A percentile compares a stretch with the other conserved stretches of the same genome.
These are phyloP conservation scores for Niebla homalea DNA, from an alignment of 495 filamentous ascomycete species.

Conservation along the genomic window DNA sequence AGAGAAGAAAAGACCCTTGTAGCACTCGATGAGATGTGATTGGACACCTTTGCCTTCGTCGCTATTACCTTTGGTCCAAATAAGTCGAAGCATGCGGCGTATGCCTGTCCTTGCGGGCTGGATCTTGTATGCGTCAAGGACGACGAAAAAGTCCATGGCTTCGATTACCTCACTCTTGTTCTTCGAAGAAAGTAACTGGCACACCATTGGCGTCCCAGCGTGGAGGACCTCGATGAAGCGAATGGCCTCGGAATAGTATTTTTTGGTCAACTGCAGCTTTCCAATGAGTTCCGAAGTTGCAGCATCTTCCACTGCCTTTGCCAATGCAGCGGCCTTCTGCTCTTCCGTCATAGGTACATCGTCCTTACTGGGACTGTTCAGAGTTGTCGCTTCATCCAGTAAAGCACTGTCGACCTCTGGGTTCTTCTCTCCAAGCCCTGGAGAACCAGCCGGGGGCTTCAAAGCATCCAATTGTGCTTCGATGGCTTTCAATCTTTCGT, in stretches of 20 bases:
- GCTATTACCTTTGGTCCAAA: constrained; percentile 99
- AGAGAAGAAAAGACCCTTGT: constrained; percentile 90
- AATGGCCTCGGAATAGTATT: constrained; percentile 84
- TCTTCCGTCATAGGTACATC: constrained; percentile 48
- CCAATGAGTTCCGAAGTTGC: constrained; percentile 68
- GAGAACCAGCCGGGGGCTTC: constrained; percentile 63
- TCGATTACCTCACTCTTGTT: constrained; percentile 98
- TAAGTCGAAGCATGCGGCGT: constrained; percentile 83
- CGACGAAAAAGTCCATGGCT: constrained; percentile 96
- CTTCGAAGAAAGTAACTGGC: constrained; percentile 76
- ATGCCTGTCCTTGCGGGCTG: constrained; percentile 83
- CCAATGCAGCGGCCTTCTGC: constrained; percentile 34
- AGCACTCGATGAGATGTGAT: constrained; percentile 91
- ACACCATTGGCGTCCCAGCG: constrained; percentile 58
- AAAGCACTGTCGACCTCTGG: constrained; percentile 59
- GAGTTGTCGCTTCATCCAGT: constrained; percentile 75
- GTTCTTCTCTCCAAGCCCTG: constrained; percentile 54
- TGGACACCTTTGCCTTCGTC: constrained; percentile 98
- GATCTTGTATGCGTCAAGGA: constrained; percentile 87
- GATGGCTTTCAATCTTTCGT: constrained; percentile 59
- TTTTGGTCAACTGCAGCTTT: constrained; percentile 70
- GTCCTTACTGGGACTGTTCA: constrained; percentile 49
- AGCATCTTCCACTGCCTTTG: constrained; percentile 60
- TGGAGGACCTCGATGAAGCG: constrained; percentile 93
- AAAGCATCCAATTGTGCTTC: constrained; percentile 70